Evolutionary conservation across 73 alveolate species (phyloP).

Genomic region (Durusdinium trenchii): DNA sequence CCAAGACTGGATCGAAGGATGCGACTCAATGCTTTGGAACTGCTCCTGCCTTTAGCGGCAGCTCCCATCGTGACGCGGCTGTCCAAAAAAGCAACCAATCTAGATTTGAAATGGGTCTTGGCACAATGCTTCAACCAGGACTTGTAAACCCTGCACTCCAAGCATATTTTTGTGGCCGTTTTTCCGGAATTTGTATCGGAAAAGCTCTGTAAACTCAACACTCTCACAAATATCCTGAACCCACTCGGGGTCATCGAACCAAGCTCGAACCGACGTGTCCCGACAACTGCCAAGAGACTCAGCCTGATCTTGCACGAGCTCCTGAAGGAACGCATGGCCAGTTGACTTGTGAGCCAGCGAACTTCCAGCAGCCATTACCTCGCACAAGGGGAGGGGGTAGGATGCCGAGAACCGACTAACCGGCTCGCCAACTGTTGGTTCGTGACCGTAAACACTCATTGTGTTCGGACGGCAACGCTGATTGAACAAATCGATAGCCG

Average conservation of each 20-base stretch:
- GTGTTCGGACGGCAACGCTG: background rate
- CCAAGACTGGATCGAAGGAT: background rate
- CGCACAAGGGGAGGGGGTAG: background rate
- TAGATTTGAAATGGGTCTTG: background rate
- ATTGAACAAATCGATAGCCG: background rate
- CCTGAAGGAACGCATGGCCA: no score
- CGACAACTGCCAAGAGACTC: no score
- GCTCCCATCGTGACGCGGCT: constrained; percentile 3
- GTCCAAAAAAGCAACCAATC: constrained; percentile 7
- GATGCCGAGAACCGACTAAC: background rate
- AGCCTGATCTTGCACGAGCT: no score
- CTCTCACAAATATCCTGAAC: background rate
- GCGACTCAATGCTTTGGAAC: background rate
- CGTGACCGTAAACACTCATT: background rate
- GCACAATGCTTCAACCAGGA: constrained; percentile 39
- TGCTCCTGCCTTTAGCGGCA: constrained; percentile 23
- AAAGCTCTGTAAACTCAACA: background rate
- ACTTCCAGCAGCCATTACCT: background rate
- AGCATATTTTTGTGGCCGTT: background rate
- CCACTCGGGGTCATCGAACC: constrained; percentile 29
- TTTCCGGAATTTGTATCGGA: background rate
- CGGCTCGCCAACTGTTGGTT: background rate
- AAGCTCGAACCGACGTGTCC: background rate
- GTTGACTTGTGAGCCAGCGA: no score
- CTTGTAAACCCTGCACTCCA: constrained; percentile 39